phyloP scores from a whole-genome alignment of 2,329 filamentous ascomycete genomes.

The Metarhizium brunneum region DNA sequence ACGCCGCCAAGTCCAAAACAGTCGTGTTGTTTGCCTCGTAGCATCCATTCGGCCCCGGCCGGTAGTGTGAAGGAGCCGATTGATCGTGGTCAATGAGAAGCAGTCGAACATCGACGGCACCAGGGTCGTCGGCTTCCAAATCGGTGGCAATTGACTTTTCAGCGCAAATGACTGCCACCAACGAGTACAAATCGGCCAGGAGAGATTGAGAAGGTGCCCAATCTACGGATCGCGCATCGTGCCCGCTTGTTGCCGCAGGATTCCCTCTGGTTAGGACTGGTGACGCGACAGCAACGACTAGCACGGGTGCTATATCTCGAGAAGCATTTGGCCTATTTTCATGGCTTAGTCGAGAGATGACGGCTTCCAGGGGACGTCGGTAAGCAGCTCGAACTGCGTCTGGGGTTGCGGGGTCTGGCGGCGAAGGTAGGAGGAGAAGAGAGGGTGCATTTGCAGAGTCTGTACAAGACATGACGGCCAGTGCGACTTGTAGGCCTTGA shows the following conservation, averaged over 20 bases:
- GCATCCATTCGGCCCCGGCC: conserved; percentile 22
- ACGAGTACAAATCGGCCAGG: conserved; percentile 67
- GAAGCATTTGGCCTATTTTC: conserved; percentile 18
- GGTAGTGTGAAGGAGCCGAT: conserved; percentile 18
- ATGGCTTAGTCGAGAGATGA: conserved; percentile 38
- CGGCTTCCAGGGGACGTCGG: conserved; percentile 44
- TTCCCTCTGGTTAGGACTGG: conserved; percentile 46
- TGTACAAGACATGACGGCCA: background rate
- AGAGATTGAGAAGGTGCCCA: conserved; percentile 66
- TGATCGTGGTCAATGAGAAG: conserved; percentile 58
- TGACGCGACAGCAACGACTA: conserved; percentile 51
- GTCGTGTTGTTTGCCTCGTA: conserved; percentile 36
- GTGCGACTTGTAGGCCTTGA: too few relatives aligned
- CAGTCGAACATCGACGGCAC: conserved; percentile 67
- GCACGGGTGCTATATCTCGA: conserved; percentile 23
- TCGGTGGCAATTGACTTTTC: conserved; percentile 51
- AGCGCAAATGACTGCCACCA: conserved; percentile 64
- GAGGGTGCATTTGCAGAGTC: conserved; percentile 19
- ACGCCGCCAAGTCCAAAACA: conserved; percentile 40
- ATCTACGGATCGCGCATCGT: conserved; percentile 31
- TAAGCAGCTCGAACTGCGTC: conserved; percentile 49
- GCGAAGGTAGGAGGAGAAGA: conserved; percentile 54
- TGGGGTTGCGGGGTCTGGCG: conserved; percentile 45
- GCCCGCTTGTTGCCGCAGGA: conserved; percentile 18
- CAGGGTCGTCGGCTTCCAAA: conserved; percentile 43